Base-by-base conservation (phyloP, 129 eudicot genomes). In the Arctium minus region DNA sequence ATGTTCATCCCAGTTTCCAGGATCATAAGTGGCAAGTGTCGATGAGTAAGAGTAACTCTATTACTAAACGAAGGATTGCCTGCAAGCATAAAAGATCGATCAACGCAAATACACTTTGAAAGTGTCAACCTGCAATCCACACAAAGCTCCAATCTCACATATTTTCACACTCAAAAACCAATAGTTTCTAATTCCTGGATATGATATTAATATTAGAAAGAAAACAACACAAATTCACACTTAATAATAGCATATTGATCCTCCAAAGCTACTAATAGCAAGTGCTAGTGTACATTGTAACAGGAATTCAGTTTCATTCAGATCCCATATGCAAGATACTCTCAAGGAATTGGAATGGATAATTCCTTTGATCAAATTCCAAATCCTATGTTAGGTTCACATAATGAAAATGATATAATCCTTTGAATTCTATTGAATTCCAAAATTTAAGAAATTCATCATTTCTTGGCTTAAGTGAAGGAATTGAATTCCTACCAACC, bases 1-100 rank as follows among this genome's bases (percentile, higher is more conserved):
- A 96, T 86, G 79, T 96, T 73, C 80, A 96, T 78, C 84, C 99
- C 99, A 37, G 90, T 85, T 85, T 86, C 89, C 1, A 96, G 98
- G 73, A 96, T 89, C 12, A 67, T 39, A 27, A 92, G 67, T 29
- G 94, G 94, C 1, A 46, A 72, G 18, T 69, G 86, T 42, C 97
- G 87, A 83, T 96, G 88, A 84, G 94, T 74, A 79, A 88, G 91
- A 70, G 72, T 27, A 72, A 96, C 90, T 78, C 78, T 89, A 81
- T 93, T 96, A 9, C 91, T 85, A 88, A 93, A 93, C 18, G 74
- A 32, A 27, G 84, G 53, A 32, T 29, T 46, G 76, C 89, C 98
- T 96, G 96, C 86, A 80, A 73, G 46, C 81, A 83, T 37, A 86
- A 67, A 85, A 73, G 67, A 73, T 38, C 2, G 10, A 83, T 77